These are phyloP conservation scores for Podospora comata DNA, from an alignment of 495 filamentous ascomycete genomes.

Conservation along the genomic window DNA sequence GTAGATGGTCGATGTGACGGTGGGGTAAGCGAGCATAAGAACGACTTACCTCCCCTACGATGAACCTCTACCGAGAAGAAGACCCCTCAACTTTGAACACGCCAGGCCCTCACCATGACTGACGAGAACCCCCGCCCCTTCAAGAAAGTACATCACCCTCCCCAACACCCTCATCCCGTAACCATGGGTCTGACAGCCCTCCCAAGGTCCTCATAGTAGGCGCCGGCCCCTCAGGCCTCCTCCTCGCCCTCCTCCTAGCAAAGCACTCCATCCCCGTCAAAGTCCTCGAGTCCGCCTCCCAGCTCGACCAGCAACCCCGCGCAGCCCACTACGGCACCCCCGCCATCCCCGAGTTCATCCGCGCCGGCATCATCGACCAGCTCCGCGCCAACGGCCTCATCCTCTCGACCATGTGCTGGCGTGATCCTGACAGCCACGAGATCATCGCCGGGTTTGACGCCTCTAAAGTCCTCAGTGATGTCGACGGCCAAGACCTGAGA, in stretches of 20 bases:
- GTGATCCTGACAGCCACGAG: constrained; percentile 5
- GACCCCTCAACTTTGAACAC: not conserved
- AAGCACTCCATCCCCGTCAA: constrained; percentile 53
- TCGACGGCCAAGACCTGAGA: constrained; percentile 33
- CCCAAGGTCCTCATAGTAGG: constrained; percentile 46
- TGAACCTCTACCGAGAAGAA: no score
- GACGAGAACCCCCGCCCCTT: not conserved
- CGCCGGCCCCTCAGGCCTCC: constrained; percentile 58
- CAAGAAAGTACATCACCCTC: not conserved
- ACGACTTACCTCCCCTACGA: no score
- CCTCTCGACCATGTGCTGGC: constrained; percentile 54
- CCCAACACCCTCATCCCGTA: not conserved
- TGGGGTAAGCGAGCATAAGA: no score
- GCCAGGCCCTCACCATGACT: not conserved
- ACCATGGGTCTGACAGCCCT: constrained; percentile 16
- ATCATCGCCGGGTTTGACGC: constrained; percentile 14
- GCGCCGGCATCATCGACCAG: constrained; percentile 56
- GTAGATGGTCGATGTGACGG: no score
- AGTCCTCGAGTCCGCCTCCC: constrained; percentile 49
- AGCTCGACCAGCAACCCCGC: constrained; percentile 55
- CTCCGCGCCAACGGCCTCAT: constrained; percentile 47
- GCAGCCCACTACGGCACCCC: constrained; percentile 52
- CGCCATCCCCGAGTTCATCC: constrained; percentile 51
- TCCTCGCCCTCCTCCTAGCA: constrained; percentile 55
- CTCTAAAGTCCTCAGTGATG: constrained; percentile 12